Evolutionary conservation across 352 stramenopile genomes (phyloP).

Genomic region (Plasmopara muralis): DNA sequence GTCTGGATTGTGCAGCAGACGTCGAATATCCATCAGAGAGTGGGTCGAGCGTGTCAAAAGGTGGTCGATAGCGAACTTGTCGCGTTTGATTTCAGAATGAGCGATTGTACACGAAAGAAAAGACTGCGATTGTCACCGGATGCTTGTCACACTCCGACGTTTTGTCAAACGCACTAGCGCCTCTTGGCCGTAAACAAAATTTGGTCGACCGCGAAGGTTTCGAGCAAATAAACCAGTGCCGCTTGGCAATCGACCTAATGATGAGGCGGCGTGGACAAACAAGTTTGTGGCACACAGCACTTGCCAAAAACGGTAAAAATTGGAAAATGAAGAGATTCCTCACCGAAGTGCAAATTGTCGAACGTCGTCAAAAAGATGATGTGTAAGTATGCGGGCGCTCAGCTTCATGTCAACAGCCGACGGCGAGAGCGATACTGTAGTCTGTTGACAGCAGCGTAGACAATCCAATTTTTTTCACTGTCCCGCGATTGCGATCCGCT

Average conservation of each 20-base stretch:
- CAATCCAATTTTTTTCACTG: conserved; percentile 12
- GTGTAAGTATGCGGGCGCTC: conserved; percentile 22
- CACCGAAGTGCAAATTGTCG: conserved; percentile 15
- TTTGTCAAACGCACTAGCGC: conserved; percentile 27
- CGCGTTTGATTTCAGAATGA: conserved; percentile 24
- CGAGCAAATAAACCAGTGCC: conserved; percentile 5
- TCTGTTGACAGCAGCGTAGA: conserved; percentile 20
- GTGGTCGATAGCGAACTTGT: not conserved
- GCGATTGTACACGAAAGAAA: not conserved
- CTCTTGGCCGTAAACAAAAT: conserved; percentile 20
- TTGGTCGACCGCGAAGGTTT: conserved; percentile 24
- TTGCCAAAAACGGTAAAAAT: conserved; percentile 8
- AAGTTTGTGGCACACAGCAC: conserved; percentile 2
- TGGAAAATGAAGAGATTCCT: conserved; percentile 16
- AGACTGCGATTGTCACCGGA: conserved; percentile 5
- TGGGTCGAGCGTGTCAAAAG: not conserved
- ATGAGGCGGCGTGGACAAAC: conserved; percentile 12
- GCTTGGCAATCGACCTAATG: conserved; percentile 9
- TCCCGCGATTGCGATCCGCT: conserved; percentile 13
- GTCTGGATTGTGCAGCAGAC: conserved; percentile 69
- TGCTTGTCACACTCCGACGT: conserved; percentile 27
- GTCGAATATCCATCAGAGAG: conserved; percentile 54
- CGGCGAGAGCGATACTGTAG: conserved; percentile 10
- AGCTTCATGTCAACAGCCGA: conserved; percentile 21
- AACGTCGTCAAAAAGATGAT: conserved; percentile 6